phyloP scores from a whole-genome alignment of 345 rosid genomes.

The Populus tremula region DNA sequence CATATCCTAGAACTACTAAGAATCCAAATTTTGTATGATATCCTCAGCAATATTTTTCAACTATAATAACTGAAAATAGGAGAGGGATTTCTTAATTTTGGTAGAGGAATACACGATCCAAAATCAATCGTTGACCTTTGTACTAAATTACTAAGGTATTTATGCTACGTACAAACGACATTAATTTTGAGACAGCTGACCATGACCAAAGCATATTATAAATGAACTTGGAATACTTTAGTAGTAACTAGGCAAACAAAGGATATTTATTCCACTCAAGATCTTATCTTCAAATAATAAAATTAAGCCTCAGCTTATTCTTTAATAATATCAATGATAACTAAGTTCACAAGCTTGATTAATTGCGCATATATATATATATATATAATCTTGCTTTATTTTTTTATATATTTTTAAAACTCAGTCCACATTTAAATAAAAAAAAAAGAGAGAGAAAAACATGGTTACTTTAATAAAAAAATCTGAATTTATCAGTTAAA shows the following conservation, averaged over 20 bases:
- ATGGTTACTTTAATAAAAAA: no score
- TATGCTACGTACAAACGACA: not conserved
- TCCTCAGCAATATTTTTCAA: not conserved
- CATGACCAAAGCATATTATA: not conserved
- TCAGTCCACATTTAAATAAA: no score
- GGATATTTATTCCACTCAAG: not conserved
- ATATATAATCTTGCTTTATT: no score
- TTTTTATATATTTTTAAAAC: no score
- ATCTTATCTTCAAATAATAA: not conserved
- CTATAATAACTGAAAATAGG: not conserved
- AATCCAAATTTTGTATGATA: no score
- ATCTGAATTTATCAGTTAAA: no score
- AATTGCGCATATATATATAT: no score
- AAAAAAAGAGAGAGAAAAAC: no score
- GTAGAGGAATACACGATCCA: not conserved
- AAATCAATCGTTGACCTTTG: not conserved
- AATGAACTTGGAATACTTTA: not conserved
- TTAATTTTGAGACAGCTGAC: not conserved
- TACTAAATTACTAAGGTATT: not conserved
- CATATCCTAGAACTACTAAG: no score
- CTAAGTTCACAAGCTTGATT: no score
- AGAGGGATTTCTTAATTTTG: not conserved
- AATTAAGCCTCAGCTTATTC: no score
- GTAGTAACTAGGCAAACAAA: not conserved
- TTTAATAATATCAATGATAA: no score